These are phyloP conservation scores for Pythium phragmiticola DNA, from an alignment of 352 stramenopile genomes.

Conservation along the genomic window DNA sequence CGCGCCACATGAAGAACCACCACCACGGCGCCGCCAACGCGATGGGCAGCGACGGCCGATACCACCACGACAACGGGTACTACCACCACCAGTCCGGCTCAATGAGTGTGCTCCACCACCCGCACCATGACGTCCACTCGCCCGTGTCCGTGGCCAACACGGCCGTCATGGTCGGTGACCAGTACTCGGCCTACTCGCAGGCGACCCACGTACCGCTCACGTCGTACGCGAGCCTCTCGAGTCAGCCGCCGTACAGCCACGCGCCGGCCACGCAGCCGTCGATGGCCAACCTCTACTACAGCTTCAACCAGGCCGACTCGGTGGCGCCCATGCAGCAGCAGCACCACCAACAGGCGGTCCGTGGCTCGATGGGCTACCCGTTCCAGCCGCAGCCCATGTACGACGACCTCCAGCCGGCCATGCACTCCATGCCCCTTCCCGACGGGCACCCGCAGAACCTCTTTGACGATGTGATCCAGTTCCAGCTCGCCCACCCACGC, in stretches of 20 bases:
- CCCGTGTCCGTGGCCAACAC: slow-evolving; percentile 22
- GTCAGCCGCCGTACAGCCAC: slow-evolving; percentile 19
- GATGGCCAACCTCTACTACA: slow-evolving; percentile 26
- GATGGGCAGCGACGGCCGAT: background rate
- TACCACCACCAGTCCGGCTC: slow-evolving; percentile 12
- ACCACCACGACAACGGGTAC: slow-evolving; percentile 15
- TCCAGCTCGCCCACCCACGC: slow-evolving; percentile 22
- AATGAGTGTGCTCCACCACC: slow-evolving; percentile 20
- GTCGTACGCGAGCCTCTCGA: slow-evolving; percentile 22
- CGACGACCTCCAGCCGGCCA: slow-evolving; percentile 16
- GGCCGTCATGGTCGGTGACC: slow-evolving; percentile 6
- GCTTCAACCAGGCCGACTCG: slow-evolving; percentile 13
- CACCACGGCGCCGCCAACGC: background rate
- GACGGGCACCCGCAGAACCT: slow-evolving; percentile 17
- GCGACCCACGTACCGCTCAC: slow-evolving; percentile 25
- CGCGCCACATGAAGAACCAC: slow-evolving; percentile 21
- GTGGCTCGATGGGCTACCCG: slow-evolving; percentile 1
- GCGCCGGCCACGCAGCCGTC: slow-evolving; percentile 14
- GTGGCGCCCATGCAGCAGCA: slow-evolving; percentile 2
- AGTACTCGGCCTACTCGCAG: slow-evolving; percentile 19
- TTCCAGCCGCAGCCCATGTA: slow-evolving; percentile 23
- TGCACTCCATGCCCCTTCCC: slow-evolving; percentile 11
- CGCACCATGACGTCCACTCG: slow-evolving; percentile 17
- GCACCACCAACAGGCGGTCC: too few species aligned
- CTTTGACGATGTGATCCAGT: slow-evolving; percentile 28